A percentile compares a stretch with the other conserved stretches of the same genome.
Conservation (phyloP, 2,329 filamentous ascomycete species). For the Fusarium chlamydosporum region DNA sequence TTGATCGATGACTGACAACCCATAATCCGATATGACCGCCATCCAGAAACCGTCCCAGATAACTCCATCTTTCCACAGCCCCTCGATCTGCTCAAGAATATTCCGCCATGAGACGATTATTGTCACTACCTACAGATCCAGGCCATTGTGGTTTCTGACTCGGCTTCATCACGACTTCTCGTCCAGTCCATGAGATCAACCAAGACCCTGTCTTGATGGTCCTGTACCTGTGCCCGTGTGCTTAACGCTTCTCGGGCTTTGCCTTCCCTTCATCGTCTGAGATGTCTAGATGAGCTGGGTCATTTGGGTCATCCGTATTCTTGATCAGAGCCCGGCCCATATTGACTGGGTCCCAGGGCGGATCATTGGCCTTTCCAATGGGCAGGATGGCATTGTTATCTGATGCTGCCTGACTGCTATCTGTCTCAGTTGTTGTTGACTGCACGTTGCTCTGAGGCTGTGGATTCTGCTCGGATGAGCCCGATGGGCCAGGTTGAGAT, state of each 20-base stretch:
- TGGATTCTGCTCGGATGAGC: background rate
- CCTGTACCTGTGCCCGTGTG: too few relatives aligned
- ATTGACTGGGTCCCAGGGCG: background rate
- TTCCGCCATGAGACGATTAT: slow-evolving; percentile 10
- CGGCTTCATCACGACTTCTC: background rate
- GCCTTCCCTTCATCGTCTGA: slow-evolving; percentile 1
- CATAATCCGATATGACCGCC: slow-evolving; percentile 5
- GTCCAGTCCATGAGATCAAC: background rate
- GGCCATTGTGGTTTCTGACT: background rate
- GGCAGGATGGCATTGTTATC: background rate
- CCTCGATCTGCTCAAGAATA: slow-evolving; percentile 8
- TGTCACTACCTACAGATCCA: slow-evolving; percentile 6
- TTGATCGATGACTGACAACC: background rate
- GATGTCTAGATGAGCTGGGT: background rate
- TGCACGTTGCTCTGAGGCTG: background rate
- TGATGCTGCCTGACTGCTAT: background rate
- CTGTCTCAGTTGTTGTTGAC: background rate
- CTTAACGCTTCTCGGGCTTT: background rate
- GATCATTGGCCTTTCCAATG: background rate
- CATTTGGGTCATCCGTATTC: background rate
- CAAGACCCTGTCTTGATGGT: background rate
- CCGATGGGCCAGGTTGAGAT: background rate
- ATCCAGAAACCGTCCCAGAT: background rate
- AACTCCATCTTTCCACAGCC: background rate
- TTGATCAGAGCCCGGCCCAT: background rate